Evolutionary conservation across 768 basidiomycete species (phyloP).

Genomic region (Hypsizygus marmoreus): DNA sequence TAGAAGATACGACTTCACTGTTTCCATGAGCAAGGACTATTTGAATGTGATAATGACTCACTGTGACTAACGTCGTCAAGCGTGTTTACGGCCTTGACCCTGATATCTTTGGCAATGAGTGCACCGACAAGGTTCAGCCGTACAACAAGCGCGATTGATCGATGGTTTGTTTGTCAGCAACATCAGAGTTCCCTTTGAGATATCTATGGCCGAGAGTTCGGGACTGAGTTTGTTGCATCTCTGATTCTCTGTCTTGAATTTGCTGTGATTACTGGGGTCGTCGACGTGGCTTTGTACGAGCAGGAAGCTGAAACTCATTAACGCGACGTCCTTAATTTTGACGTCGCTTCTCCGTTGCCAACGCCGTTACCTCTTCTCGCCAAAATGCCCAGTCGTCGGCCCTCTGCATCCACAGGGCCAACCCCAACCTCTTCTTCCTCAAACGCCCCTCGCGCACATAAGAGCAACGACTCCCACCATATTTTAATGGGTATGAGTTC

Average conservation of each 20-base stretch:
- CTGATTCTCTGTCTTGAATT: conserved; percentile 17
- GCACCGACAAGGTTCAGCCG: too few relatives aligned
- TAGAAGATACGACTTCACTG: too few relatives aligned
- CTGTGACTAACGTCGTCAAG: too few relatives aligned
- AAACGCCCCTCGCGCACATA: conserved; percentile 53
- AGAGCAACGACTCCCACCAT: conserved; percentile 65
- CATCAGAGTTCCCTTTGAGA: conserved; percentile 22
- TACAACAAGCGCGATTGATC: not conserved
- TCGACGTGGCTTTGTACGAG: conserved; percentile 16
- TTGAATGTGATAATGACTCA: too few relatives aligned
- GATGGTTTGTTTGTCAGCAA: conserved; percentile 8
- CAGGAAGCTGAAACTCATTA: conserved; percentile 1
- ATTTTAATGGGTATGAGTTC: conserved; percentile 22
- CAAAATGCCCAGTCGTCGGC: conserved; percentile 52
- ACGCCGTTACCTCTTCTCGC: conserved; percentile 13
- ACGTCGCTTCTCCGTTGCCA: conserved; percentile 5
- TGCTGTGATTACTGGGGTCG: conserved; percentile 15
- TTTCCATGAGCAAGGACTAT: too few relatives aligned
- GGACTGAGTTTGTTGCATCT: conserved; percentile 21
- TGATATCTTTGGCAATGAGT: too few relatives aligned
- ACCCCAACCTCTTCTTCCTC: conserved; percentile 28
- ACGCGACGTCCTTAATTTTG: conserved; percentile 6
- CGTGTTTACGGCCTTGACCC: too few relatives aligned
- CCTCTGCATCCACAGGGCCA: conserved; percentile 57
- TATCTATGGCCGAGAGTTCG: conserved; percentile 14